Conservation (phyloP, 441 rosid genomes). For the Flueggea neowawraea region DNA sequence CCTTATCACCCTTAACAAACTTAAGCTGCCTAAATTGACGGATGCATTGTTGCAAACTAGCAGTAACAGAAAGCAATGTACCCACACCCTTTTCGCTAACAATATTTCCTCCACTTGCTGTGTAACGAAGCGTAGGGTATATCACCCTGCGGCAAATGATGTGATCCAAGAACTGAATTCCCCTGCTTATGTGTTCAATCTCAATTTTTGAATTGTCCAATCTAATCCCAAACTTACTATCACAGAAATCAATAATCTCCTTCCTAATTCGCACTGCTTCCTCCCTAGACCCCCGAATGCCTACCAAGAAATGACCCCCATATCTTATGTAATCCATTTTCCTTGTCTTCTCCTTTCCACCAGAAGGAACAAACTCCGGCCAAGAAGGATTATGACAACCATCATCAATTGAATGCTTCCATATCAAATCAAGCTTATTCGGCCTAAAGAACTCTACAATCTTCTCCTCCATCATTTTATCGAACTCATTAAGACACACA, state of each 20-base stretch:
- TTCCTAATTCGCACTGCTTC: slow-evolving; percentile 65
- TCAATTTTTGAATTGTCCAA: slow-evolving; percentile 78
- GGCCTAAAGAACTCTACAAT: slow-evolving; percentile 73
- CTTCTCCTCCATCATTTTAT: slow-evolving; percentile 72
- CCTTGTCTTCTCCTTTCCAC: slow-evolving; percentile 86
- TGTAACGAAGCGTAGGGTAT: slow-evolving; percentile 84
- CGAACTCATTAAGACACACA: slow-evolving; percentile 80
- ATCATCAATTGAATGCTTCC: slow-evolving; percentile 82
- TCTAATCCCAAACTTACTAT: slow-evolving; percentile 50
- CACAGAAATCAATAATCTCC: slow-evolving; percentile 76
- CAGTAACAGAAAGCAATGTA: slow-evolving; percentile 93
- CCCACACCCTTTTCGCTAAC: slow-evolving; percentile 90
- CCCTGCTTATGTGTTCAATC: slow-evolving; percentile 86
- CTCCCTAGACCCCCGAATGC: slow-evolving; percentile 93
- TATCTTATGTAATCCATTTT: slow-evolving; percentile 91
- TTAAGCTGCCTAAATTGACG: slow-evolving; percentile 73
- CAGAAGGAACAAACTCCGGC: slow-evolving; percentile 98
- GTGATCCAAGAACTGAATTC: slow-evolving; percentile 94
- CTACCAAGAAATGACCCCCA: slow-evolving; percentile 91
- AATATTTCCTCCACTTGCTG: slow-evolving; percentile 75
- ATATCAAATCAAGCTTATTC: slow-evolving; percentile 75
- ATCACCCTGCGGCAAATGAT: slow-evolving; percentile 78
- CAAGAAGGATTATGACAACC: slow-evolving; percentile 96
- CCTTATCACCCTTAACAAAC: slow-evolving; percentile 91
- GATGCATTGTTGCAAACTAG: slow-evolving; percentile 85